Evolutionary conservation across 805 yeast species (phyloP).

Genomic region (Candida cerambycidarum): DNA sequence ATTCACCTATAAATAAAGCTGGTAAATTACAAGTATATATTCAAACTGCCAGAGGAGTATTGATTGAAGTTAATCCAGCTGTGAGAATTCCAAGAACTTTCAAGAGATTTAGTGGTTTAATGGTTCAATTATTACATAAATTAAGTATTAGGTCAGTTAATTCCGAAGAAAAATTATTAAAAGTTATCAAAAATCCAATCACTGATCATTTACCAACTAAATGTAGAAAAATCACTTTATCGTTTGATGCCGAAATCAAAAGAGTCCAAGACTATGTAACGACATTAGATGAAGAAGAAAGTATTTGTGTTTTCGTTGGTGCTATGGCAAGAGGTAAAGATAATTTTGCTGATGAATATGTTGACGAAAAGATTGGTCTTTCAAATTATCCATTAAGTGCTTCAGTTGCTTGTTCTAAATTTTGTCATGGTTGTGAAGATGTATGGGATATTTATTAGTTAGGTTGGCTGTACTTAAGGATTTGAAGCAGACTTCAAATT

Average conservation of each 20-base stretch:
- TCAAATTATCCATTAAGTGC: slow-evolving; percentile 96
- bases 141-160: slow-evolving; percentile 91
- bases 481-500: no score
- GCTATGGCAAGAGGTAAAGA: slow-evolving; percentile 99
- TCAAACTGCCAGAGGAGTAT: slow-evolving; percentile 91
- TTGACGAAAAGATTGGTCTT: slow-evolving; percentile 94
- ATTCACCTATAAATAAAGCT: slow-evolving; percentile 97
- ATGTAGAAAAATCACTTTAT: slow-evolving; percentile 88
- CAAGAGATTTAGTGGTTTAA: slow-evolving; percentile 94
- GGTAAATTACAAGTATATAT: slow-evolving; percentile 96
- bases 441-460: slow-evolving; percentile 80
- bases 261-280: slow-evolving; percentile 85
- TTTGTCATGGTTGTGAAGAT: slow-evolving; percentile 98
- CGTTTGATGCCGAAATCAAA: slow-evolving; percentile 86
- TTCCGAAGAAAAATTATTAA: slow-evolving; percentile 89
- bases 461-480: no score
- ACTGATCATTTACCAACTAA: slow-evolving; percentile 96
- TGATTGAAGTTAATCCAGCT: slow-evolving; percentile 92
- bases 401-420: slow-evolving; percentile 96
- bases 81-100: slow-evolving; percentile 98
- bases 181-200: slow-evolving; percentile 94
- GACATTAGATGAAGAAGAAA: slow-evolving; percentile 81
- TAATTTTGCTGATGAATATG: slow-evolving; percentile 94
- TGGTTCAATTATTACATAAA: slow-evolving; percentile 95
- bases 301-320: slow-evolving; percentile 97